Evolutionary conservation across 495 filamentous ascomycete genomes (phyloP).

Genomic region (Lasiosphaeria ovina): DNA sequence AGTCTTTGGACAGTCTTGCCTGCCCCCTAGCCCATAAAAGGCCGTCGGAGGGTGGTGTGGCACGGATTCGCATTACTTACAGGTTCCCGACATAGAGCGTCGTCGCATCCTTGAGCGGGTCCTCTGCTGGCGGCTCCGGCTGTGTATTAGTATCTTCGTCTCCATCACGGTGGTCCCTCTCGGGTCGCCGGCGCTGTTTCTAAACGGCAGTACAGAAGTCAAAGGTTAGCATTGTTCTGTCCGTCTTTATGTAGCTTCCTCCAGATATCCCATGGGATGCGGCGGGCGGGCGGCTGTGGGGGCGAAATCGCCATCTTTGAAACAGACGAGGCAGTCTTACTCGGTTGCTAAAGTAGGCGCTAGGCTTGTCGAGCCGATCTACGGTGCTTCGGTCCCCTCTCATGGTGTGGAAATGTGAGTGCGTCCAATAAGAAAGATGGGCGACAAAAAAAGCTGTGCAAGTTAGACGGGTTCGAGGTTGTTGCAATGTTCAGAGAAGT

Average conservation of each 20-base stretch:
- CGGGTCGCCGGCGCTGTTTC: constrained; percentile 63
- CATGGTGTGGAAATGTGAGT: constrained; percentile 14
- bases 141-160: constrained; percentile 48
- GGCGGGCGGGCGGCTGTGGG: too few species aligned
- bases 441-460: too few species aligned
- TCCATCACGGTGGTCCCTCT: constrained; percentile 57
- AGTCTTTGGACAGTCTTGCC: neutral
- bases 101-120: constrained; percentile 80
- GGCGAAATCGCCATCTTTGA: neutral
- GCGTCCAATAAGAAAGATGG: neutral
- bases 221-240: too few species aligned
- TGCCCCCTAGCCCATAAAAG: too few species aligned
- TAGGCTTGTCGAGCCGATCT: constrained; percentile 83
- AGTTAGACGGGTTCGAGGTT: neutral
- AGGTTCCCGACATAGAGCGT: constrained; percentile 98
- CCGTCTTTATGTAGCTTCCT: too few species aligned
- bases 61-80: constrained; percentile 48
- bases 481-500: neutral
- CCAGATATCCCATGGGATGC: too few species aligned
- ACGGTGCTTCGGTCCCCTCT: constrained; percentile 59
- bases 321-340: constrained; percentile 44
- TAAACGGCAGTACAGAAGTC: constrained; percentile 28
- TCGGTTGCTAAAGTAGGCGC: constrained; percentile 79
- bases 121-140: constrained; percentile 54
- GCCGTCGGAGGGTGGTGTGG: neutral